Percentiles rank a stretch among this genome's conserved stretches.
Conservation (phyloP, 164 flowering plant species). For the Nymphaea colorata region DNA sequence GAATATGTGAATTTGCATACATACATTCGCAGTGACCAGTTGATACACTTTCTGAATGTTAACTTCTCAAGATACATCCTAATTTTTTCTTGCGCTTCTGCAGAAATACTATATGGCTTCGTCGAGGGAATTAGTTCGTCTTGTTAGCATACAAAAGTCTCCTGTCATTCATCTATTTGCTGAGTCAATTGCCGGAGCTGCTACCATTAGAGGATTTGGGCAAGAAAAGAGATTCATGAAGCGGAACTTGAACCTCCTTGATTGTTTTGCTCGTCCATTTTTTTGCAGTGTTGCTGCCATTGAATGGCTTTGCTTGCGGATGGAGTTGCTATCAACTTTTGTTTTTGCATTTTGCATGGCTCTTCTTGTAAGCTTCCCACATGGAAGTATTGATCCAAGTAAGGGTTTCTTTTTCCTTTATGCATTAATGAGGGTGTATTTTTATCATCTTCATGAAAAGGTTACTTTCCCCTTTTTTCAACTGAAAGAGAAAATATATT, state of each 20-base stretch:
- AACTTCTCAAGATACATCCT: too few species aligned
- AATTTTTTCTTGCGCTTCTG: background rate
- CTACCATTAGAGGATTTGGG: conserved; percentile 94
- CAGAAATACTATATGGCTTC: conserved; percentile 99
- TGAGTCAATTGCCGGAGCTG: conserved; percentile 97
- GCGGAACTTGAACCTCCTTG: conserved; percentile 89
- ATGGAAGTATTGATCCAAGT: conserved; percentile 95
- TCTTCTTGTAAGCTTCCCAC: conserved; percentile 91
- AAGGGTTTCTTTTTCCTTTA: conserved; percentile 15
- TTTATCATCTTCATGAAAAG: background rate
- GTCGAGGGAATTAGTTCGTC: conserved; percentile 89
- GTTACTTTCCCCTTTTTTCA: background rate
- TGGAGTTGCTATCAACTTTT: conserved; percentile 94
- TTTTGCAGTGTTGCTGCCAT: conserved; percentile 94
- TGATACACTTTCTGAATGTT: too few species aligned
- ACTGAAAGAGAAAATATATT: background rate
- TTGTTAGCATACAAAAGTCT: conserved; percentile 95
- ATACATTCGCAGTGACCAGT: too few species aligned
- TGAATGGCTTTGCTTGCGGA: conserved; percentile 97
- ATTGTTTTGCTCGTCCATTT: conserved; percentile 95
- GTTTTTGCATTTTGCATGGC: conserved; percentile 97
- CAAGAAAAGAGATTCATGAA: conserved; percentile 96
- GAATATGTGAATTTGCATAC: too few species aligned
- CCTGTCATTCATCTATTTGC: conserved; percentile 91
- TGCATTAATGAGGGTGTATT: background rate